Percentiles rank a stretch among this genome's conserved stretches.
phyloP scores from a whole-genome alignment of 148 eudicot species.

The Bassia scoparia region DNA sequence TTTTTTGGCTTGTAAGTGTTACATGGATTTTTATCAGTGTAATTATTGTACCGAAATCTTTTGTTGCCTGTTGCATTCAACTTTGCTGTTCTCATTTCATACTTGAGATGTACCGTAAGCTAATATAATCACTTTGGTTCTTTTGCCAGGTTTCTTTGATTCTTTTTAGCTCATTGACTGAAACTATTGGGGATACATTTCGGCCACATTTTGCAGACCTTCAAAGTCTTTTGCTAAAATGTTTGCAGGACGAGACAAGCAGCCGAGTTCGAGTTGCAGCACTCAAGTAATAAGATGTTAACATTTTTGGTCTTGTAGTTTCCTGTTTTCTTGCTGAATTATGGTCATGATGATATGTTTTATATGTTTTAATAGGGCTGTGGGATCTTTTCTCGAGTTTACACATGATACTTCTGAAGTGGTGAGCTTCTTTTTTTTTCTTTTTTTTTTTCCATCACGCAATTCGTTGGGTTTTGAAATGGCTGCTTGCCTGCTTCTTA shows the following conservation, averaged over 20 bases:
- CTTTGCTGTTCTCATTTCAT: not conserved
- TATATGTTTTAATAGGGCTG: slow-evolving; percentile 58
- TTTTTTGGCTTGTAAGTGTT: not conserved
- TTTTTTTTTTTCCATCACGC: slow-evolving; percentile 2
- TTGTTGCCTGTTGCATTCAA: slow-evolving; percentile 6
- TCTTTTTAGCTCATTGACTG: slow-evolving; percentile 94
- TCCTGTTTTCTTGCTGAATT: slow-evolving; percentile 11
- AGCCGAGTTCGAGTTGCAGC: slow-evolving; percentile 93
- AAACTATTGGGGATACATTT: slow-evolving; percentile 83
- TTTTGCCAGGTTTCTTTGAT: slow-evolving; percentile 75
- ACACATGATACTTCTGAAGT: slow-evolving; percentile 81
- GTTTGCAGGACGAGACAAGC: slow-evolving; percentile 88
- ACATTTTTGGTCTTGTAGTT: not conserved
- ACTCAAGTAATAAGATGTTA: slow-evolving; percentile 56
- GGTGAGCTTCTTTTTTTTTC: slow-evolving; percentile 44
- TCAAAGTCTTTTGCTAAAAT: slow-evolving; percentile 71
- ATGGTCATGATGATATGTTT: slow-evolving; percentile 18
- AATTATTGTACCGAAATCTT: not conserved
- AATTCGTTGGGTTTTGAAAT: not conserved
- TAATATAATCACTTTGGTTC: slow-evolving; percentile 26
- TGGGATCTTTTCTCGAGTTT: slow-evolving; percentile 94
- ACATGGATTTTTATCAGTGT: not conserved
- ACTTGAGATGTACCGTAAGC: slow-evolving; percentile 1
- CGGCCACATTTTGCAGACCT: slow-evolving; percentile 81
- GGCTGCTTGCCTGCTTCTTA: not conserved